Base-by-base conservation (phyloP, 2,329 filamentous ascomycete species). In the Cladosporium velox region DNA sequence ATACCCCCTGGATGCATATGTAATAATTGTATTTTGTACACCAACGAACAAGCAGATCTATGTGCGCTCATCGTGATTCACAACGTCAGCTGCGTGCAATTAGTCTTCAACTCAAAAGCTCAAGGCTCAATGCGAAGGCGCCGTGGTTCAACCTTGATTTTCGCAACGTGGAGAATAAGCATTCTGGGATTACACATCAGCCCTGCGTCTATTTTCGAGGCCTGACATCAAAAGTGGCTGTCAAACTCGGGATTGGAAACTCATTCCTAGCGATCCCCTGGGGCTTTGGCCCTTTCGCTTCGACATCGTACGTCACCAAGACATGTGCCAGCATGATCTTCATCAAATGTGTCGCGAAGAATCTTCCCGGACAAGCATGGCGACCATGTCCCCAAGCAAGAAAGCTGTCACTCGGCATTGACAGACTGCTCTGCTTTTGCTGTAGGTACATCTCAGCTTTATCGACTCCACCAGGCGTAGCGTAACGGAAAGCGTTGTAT, bases 291-390 rank as follows among this genome's bases (percentile, higher is more conserved):
- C 69, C 69, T 15, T 68, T 66, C 21, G 70, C 55, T 62, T 67
- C 67, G 26, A 72, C 66, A 28, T 82, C 80, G 68, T 82, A 81
- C 32, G 75, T 78, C 0, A 82, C 78, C 52, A 83, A 68, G 3
- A 79, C 72, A 55, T 79, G 72, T 1, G 79, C 77, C 15, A 83
- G 68, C 21, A 82, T 77, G 68, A 82, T 71, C 72, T 83, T 83
- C 72, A 82, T 80, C 74, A 82, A 79, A 67, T 81, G 78, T 28
- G 74, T 74, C 11, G 81, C 81, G 67, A 83, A 82, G 77, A 82
- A 83, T 0, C 80, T 76, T 0, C 81, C 81, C 0, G 79, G 80
- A 65, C 72, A 73, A 7, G 69, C 69, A 64, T 73, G 71, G 14
- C 69, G 58, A 1, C 72, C 72, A 62, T 70, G 67, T 1, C 71